phyloP scores from a whole-genome alignment of 352 stramenopile species.

The Pythium myriotylum region DNA sequence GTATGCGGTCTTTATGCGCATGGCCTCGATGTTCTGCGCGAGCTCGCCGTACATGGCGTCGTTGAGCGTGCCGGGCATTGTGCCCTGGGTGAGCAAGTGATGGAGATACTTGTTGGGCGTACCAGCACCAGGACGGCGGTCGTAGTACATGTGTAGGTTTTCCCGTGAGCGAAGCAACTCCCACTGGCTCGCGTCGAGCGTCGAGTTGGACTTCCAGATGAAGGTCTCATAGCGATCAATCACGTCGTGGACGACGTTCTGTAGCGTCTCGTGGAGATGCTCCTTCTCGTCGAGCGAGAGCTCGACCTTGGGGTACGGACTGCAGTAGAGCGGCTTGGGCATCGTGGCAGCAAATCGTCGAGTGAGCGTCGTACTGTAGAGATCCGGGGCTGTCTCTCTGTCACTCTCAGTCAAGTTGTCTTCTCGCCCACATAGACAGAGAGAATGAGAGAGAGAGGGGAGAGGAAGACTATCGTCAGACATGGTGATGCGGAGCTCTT shows the following conservation, averaged over 20 bases:
- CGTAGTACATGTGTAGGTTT: constrained; percentile 44
- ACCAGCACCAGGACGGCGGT: constrained; percentile 23
- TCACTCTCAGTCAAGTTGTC: too few relatives aligned
- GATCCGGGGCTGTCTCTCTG: too few relatives aligned
- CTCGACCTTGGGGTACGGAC: constrained; percentile 44
- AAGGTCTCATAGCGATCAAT: constrained; percentile 45
- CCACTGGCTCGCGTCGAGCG: constrained; percentile 42
- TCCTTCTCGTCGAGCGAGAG: constrained; percentile 48
- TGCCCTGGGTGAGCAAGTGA: constrained; percentile 29
- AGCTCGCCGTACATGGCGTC: constrained; percentile 66
- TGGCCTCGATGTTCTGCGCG: constrained; percentile 35
- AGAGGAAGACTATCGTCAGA: too few relatives aligned
- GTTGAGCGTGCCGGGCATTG: constrained; percentile 46
- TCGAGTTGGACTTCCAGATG: constrained; percentile 34
- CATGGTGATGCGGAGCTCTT: too few relatives aligned
- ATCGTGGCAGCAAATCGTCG: neutral
- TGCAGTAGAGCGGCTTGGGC: constrained; percentile 33
- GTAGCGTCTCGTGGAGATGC: constrained; percentile 41
- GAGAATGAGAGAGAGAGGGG: too few relatives aligned
- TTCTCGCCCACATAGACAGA: too few relatives aligned
- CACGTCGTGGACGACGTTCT: constrained; percentile 46
- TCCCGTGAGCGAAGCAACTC: constrained; percentile 44
- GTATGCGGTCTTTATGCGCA: constrained; percentile 58
- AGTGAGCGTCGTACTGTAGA: too few relatives aligned
- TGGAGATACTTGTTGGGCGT: constrained; percentile 9